phyloP scores from a whole-genome alignment of 441 rosid genomes.

The Caryocar brasiliense region DNA sequence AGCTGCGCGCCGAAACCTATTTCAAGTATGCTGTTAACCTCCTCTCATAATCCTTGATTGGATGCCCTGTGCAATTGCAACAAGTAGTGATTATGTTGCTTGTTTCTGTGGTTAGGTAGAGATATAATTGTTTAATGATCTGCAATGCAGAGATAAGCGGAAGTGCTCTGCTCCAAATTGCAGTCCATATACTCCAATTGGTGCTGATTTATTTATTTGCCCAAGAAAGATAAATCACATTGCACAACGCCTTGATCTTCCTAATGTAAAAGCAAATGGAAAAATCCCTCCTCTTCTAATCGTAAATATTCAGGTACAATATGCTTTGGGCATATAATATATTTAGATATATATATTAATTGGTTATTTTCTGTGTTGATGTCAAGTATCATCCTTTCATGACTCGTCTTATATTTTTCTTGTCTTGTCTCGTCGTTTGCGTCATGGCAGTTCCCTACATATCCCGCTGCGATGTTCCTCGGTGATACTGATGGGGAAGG shows the following conservation, averaged over 20 bases:
- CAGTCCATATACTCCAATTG: conserved; percentile 59
- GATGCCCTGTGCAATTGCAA: background rate
- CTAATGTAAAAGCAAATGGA: conserved; percentile 44
- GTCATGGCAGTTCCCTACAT: conserved; percentile 67
- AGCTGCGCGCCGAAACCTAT: conserved; percentile 65
- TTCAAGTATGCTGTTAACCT: conserved; percentile 47
- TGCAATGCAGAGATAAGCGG: conserved; percentile 60
- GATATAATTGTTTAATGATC: conserved; percentile 16
- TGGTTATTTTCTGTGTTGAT: too few relatives aligned
- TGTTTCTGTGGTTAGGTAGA: background rate
- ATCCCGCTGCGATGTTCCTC: conserved; percentile 85
- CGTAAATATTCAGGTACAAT: conserved; percentile 88
- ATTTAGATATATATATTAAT: too few relatives aligned
- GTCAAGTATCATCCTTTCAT: background rate
- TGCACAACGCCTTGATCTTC: conserved; percentile 79
- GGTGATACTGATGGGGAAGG: conserved; percentile 90
- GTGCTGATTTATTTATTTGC: conserved; percentile 70
- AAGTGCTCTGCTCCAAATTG: conserved; percentile 58
- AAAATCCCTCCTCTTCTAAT: conserved; percentile 67
- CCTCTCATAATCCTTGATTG: background rate
- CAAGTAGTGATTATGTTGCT: conserved; percentile 1
- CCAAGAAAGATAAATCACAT: conserved; percentile 79
- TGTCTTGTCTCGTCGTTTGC: conserved; percentile 2
- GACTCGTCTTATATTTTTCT: background rate
- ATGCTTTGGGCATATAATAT: background rate